Base-by-base conservation (phyloP, 768 basidiomycete species). In the Mycena polygramma region DNA sequence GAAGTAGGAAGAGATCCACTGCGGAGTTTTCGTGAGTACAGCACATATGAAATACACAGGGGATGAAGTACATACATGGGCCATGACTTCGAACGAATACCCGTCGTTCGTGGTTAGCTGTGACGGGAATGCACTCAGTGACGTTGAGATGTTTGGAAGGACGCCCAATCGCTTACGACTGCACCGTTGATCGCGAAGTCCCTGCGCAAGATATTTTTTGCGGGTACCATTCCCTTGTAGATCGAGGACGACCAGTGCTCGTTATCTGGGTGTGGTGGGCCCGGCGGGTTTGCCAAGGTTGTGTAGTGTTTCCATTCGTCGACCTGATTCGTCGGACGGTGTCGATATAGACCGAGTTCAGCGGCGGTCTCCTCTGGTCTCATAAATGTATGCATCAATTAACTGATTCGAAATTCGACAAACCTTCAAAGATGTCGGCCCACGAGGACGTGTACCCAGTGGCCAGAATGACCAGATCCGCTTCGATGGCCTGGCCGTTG, bases 1-100 rank as follows among this genome's bases (percentile, higher is more conserved):
- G 73, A 92, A 91, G 74, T 90, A 90, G 5, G 89, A 83, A 0
- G 89, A 90, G 63, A 90, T 90, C 90, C 89, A 92, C 52, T 53
- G 52, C 30, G 6, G 22, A 30, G 19, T 53, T 53, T 30, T 53
- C 26, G 13, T 7, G 22, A 49, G 26, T 2, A 19, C 2, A 35
- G 7, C 26, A 15, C 14, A 46, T 35, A 35, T 8, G 20, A 53
- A 35, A n/a, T n/a, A 20, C 26, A 30, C 4, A 14, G 13, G 52
- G 35, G 30, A 53, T 6, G 15, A 20, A 46, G 3, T 17, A 53
- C 41, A 8, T 35, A 53, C 41, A 73, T 92, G 90, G 0, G 90
- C 83, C 7, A 78, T 79, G 2, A 87, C 84, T 78, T 92, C 90
- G 61, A 74, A 83, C 0, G 82, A 77, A 67, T 91, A 90, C 8